Evolutionary conservation across 176 grass and related monocot genomes (phyloP).

Genomic region (Carex scoparia): DNA sequence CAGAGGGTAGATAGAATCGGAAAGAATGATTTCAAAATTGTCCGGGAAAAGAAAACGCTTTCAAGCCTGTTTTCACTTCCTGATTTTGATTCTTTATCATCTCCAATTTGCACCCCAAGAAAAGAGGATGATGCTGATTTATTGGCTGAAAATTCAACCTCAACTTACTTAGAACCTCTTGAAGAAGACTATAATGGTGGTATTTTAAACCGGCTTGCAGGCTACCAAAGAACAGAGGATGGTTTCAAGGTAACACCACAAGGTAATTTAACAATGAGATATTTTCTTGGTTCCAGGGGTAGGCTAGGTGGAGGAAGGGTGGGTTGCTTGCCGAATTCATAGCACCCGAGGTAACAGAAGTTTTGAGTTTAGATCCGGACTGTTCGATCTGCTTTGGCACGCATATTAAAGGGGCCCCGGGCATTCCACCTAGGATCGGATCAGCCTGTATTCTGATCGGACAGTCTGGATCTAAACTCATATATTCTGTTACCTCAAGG

Average conservation of each 20-base stretch:
- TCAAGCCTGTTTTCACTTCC: constrained; percentile 53
- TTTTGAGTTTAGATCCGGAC: too few relatives aligned
- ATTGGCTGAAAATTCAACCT: constrained; percentile 25
- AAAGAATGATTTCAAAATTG: constrained; percentile 27
- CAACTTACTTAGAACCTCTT: constrained; percentile 18
- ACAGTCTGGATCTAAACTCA: too few relatives aligned
- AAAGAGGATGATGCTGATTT: constrained; percentile 33
- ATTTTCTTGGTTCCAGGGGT: not conserved
- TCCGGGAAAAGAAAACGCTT: constrained; percentile 46
- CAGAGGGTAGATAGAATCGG: constrained; percentile 56
- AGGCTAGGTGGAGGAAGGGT: too few relatives aligned
- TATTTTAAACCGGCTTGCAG: constrained; percentile 18
- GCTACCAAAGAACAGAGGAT: constrained; percentile 14
- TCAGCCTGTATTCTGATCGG: too few relatives aligned
- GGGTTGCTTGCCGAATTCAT: too few relatives aligned
- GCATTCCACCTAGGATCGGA: too few relatives aligned
- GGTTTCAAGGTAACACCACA: constrained; percentile 16
- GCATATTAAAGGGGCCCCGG: too few relatives aligned
- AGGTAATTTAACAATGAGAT: constrained; percentile 8
- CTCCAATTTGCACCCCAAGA: constrained; percentile 30
- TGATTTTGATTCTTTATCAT: constrained; percentile 32
- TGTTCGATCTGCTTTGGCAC: too few relatives aligned
- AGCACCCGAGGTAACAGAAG: too few relatives aligned
- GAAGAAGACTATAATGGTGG: constrained; percentile 31
- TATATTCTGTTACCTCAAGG: too few relatives aligned